Conservation (phyloP, 139 green algal species). For the Chlamydomonas sp. region DNA sequence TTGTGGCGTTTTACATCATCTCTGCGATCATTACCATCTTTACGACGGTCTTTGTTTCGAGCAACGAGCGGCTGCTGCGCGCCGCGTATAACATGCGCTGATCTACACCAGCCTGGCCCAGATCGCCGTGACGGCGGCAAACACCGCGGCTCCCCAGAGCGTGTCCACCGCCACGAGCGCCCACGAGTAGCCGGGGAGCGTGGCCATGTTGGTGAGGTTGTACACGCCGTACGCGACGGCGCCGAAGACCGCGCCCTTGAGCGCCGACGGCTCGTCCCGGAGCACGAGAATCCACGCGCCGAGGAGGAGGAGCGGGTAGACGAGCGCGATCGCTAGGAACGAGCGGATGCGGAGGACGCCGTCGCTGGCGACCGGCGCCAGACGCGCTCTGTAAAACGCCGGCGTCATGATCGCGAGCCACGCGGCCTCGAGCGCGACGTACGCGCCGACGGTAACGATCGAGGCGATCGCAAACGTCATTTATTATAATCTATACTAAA, state of each 20-base stretch:
- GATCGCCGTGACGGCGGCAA: not conserved
- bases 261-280: not conserved
- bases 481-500: too few species aligned
- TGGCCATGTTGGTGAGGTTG: constrained; percentile 5
- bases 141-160: not conserved
- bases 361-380: not conserved
- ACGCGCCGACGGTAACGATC: too few species aligned
- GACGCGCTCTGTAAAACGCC: not conserved
- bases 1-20: too few species aligned
- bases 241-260: not conserved
- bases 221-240: not conserved
- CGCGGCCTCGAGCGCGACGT: too few species aligned
- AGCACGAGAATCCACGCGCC: not conserved
- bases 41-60: too few species aligned
- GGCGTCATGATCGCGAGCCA: too few species aligned
- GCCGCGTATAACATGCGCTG: too few species aligned
- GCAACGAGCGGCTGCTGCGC: too few species aligned
- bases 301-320: not conserved
- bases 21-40: too few species aligned
- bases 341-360: not conserved
- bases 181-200: not conserved
- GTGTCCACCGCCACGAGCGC: not conserved
- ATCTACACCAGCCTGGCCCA: too few species aligned
- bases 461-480: too few species aligned
- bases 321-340: not conserved